Evolutionary conservation across 768 basidiomycete species (phyloP).

Genomic region (Lactarius tabidus): DNA sequence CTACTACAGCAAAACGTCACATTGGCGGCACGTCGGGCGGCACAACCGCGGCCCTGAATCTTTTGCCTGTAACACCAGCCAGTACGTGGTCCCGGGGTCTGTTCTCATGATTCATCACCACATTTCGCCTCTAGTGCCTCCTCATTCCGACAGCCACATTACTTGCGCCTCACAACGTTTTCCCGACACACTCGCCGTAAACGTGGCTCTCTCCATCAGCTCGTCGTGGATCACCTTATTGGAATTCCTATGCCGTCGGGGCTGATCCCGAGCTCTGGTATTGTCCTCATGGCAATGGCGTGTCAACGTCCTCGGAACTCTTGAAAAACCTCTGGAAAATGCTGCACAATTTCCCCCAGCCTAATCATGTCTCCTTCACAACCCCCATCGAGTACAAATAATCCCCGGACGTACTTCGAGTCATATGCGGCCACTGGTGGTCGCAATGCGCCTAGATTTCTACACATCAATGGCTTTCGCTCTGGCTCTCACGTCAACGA

Average conservation of each 20-base stretch:
- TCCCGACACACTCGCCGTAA: background rate
- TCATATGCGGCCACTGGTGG: background rate
- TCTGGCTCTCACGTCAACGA: background rate
- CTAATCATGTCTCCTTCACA: conserved; percentile 7
- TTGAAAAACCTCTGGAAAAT: conserved; percentile 3
- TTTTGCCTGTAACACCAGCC: background rate
- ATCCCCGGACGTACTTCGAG: background rate
- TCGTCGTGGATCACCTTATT: background rate
- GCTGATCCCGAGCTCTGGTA: background rate
- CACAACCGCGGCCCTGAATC: background rate
- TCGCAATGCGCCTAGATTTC: background rate
- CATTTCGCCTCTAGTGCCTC: background rate
- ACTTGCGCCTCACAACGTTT: background rate
- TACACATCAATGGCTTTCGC: background rate
- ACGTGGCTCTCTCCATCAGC: background rate
- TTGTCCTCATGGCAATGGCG: background rate
- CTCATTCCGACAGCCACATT: background rate
- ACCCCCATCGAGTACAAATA: background rate
- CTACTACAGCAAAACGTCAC: background rate
- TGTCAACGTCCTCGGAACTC: background rate
- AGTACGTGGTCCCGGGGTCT: background rate
- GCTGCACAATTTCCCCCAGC: background rate
- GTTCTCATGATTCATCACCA: background rate
- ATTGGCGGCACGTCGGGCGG: background rate
- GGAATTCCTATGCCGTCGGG: background rate